A percentile compares a stretch with the other conserved stretches of the same genome.
Conservation (phyloP, 495 filamentous ascomycete species). For the Hypoxylon lenormandii region DNA sequence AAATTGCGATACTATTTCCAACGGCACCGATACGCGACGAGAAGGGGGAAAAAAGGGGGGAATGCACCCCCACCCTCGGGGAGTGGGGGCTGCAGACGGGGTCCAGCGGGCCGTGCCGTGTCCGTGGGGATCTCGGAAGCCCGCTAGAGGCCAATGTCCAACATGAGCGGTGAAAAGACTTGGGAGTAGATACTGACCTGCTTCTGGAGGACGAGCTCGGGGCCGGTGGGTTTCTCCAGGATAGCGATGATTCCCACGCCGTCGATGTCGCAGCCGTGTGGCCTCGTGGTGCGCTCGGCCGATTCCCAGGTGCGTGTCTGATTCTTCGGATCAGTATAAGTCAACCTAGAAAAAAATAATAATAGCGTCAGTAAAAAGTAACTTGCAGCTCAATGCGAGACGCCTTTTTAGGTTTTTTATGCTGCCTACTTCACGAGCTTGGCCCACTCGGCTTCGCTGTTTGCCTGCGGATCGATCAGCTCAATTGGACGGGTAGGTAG, state of each 20-base stretch:
- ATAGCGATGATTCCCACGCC: conserved; percentile 92
- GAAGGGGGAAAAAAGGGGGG: background rate
- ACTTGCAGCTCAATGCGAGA: background rate
- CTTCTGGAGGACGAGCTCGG: conserved; percentile 84
- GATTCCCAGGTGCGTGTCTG: conserved; percentile 82
- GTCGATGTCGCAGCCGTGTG: conserved; percentile 76
- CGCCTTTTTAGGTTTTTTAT: conserved; percentile 31
- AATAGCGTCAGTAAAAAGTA: conserved; percentile 15
- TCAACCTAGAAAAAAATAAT: conserved; percentile 69
- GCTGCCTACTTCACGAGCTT: conserved; percentile 63
- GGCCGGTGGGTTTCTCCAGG: conserved; percentile 75
- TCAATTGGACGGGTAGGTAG: conserved; percentile 15
- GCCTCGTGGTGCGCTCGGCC: conserved; percentile 79
- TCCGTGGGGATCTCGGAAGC: too few relatives aligned
- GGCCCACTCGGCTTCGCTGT: conserved; percentile 78
- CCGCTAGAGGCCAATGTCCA: too few relatives aligned
- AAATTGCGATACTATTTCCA: background rate
- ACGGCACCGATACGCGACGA: background rate
- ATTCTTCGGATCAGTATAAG: conserved; percentile 77
- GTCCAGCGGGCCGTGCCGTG: too few relatives aligned
- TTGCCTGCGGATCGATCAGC: conserved; percentile 48
- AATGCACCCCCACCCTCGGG: too few relatives aligned
- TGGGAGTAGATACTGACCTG: conserved; percentile 63
- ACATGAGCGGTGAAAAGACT: background rate
- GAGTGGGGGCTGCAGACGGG: too few relatives aligned